Evolutionary conservation across 768 basidiomycete genomes (phyloP).

Genomic region (Lactarius hatsudake): DNA sequence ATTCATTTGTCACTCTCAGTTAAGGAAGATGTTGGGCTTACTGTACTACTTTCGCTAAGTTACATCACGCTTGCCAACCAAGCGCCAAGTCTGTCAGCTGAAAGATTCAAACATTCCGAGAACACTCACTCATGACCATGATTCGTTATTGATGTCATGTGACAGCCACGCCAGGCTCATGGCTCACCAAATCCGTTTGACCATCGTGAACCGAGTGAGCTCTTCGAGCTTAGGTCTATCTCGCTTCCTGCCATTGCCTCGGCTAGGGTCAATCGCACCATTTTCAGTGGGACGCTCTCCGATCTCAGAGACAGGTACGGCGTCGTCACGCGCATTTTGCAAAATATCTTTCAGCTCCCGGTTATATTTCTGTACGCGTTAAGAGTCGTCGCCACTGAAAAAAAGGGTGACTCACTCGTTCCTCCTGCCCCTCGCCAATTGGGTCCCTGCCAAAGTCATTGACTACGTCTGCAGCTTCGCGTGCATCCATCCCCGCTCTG

Average conservation of each 20-base stretch:
- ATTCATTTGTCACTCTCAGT: background rate
- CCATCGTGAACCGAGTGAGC: conserved; percentile 93
- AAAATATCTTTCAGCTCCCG: conserved; percentile 72
- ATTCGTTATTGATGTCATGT: background rate
- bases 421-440: conserved; percentile 86
- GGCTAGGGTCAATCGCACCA: conserved; percentile 13
- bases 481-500: conserved; percentile 72
- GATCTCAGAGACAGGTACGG: conserved; percentile 63
- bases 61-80: background rate
- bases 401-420: conserved; percentile 52
- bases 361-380: conserved; percentile 63
- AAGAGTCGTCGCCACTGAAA: background rate
- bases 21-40: background rate
- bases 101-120: background rate
- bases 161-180: background rate
- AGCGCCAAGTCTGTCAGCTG: background rate
- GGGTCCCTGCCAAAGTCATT: conserved; percentile 91
- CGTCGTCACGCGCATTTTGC: conserved; percentile 68
- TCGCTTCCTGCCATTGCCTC: conserved; percentile 34
- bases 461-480: conserved; percentile 67
- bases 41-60: background rate
- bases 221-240: conserved; percentile 78
- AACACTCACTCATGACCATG: conserved; percentile 5
- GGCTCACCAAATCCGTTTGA: conserved; percentile 78
- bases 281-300: conserved; percentile 46